These are phyloP conservation scores for Penicillium malachiteum DNA, from an alignment of 495 filamentous ascomycete genomes.

Conservation along the genomic window DNA sequence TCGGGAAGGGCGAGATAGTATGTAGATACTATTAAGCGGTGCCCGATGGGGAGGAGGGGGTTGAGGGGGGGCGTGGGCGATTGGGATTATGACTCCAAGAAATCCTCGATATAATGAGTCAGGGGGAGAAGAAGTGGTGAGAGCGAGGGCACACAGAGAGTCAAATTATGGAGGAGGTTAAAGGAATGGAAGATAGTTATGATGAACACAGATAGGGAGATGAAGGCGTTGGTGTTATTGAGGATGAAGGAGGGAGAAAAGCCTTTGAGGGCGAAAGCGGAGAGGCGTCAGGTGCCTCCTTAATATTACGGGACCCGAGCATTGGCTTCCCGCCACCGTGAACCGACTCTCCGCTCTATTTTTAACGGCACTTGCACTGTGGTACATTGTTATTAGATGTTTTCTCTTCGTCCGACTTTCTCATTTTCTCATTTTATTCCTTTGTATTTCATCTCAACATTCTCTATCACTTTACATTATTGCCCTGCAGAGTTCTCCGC, in stretches of 20 bases:
- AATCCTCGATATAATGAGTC: not conserved
- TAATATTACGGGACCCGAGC: constrained; percentile 32
- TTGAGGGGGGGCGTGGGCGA: not conserved
- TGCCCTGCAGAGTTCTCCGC: constrained; percentile 10
- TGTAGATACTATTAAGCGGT: constrained; percentile 1
- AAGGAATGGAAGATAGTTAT: not conserved
- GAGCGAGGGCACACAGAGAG: too few species aligned
- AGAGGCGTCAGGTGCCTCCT: constrained; percentile 38
- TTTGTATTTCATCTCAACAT: not conserved
- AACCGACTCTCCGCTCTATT: constrained; percentile 16
- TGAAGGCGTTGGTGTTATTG: constrained; percentile 8
- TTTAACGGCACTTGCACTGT: constrained; percentile 12
- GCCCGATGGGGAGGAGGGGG: not conserved
- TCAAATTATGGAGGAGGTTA: too few species aligned
- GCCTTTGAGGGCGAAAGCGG: constrained; percentile 34
- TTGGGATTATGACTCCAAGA: constrained; percentile 2
- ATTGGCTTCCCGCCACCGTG: constrained; percentile 26
- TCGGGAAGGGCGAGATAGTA: constrained; percentile 14
- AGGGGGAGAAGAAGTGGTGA: not conserved
- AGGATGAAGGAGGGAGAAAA: constrained; percentile 24
- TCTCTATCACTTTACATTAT: not conserved
- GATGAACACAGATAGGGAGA: constrained; percentile 1
- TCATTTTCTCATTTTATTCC: not conserved
- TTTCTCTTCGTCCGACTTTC: not conserved
- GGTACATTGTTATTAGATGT: not conserved